These are phyloP conservation scores for Phytophthora cactorum DNA, from an alignment of 352 stramenopile genomes.

Conservation along the genomic window DNA sequence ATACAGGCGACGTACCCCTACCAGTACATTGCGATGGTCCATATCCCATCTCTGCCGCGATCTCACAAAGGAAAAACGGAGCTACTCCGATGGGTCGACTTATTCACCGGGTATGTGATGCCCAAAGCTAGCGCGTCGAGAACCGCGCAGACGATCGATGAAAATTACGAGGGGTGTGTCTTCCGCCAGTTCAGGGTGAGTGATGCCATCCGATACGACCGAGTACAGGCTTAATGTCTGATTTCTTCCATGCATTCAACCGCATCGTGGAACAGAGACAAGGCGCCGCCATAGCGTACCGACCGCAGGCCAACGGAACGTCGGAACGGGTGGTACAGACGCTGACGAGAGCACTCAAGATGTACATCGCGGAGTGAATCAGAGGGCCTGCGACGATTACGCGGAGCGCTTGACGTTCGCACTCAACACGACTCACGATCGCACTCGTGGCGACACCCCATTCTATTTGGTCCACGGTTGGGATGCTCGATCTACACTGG, in stretches of 20 bases:
- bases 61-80: slow-evolving; percentile 14
- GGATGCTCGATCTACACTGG: no score
- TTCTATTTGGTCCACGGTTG: no score
- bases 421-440: no score
- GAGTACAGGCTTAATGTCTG: slow-evolving; percentile 30
- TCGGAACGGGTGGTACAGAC: slow-evolving; percentile 35
- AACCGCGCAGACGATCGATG: not conserved
- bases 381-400: slow-evolving; percentile 37
- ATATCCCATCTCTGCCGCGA: slow-evolving; percentile 18
- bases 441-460: no score
- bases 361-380: slow-evolving; percentile 23
- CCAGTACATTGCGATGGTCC: slow-evolving; percentile 19
- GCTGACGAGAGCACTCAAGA: slow-evolving; percentile 11
- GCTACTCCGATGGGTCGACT: slow-evolving; percentile 6
- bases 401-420: no score
- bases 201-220: slow-evolving; percentile 9
- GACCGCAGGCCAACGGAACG: slow-evolving; percentile 28
- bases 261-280: slow-evolving; percentile 16
- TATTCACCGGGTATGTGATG: no score
- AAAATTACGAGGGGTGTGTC: not conserved
- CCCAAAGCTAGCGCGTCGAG: not conserved
- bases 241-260: slow-evolving; percentile 32
- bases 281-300: no score
- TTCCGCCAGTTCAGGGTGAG: slow-evolving; percentile 9
- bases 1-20: slow-evolving; percentile 11